These are phyloP conservation scores for Circinella minor DNA, from an alignment of 371 early-diverging fungal species.

Conservation along the genomic window DNA sequence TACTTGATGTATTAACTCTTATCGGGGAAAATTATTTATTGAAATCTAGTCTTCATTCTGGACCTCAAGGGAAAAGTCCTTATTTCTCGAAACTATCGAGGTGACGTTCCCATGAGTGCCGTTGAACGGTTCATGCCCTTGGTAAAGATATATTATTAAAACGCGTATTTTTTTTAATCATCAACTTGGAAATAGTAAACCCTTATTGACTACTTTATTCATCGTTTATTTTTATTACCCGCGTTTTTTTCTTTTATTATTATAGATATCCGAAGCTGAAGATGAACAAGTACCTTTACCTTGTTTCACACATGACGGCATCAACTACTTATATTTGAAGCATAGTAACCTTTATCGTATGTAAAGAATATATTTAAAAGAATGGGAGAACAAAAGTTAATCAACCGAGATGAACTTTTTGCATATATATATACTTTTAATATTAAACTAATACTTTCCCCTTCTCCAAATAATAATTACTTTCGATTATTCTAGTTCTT, in stretches of 20 bases:
- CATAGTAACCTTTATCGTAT: constrained; percentile 95
- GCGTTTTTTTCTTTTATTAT: neutral
- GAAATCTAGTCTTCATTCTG: constrained; percentile 72
- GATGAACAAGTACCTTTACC: constrained; percentile 92
- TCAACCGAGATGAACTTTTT: neutral
- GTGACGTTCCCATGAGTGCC: constrained; percentile 93
- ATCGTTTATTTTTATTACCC: neutral
- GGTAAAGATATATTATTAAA: constrained; percentile 39
- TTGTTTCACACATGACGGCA: constrained; percentile 92
- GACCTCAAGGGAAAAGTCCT: constrained; percentile 97
- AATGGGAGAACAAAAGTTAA: no score
- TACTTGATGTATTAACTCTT: neutral
- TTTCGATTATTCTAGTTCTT: constrained; percentile 66
- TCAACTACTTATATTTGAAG: constrained; percentile 92
- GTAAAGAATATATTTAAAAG: constrained; percentile 25
- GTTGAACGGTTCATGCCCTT: constrained; percentile 98
- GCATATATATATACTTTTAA: neutral
- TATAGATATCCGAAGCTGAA: constrained; percentile 79
- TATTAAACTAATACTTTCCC: no score
- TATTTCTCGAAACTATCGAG: constrained; percentile 83
- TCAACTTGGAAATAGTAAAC: neutral
- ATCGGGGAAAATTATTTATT: neutral
- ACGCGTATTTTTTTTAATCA: neutral
- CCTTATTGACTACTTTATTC: neutral
- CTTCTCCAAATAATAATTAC: neutral